Base-by-base conservation (phyloP, 176 grass and related monocot species). In the Oryza australiensis region DNA sequence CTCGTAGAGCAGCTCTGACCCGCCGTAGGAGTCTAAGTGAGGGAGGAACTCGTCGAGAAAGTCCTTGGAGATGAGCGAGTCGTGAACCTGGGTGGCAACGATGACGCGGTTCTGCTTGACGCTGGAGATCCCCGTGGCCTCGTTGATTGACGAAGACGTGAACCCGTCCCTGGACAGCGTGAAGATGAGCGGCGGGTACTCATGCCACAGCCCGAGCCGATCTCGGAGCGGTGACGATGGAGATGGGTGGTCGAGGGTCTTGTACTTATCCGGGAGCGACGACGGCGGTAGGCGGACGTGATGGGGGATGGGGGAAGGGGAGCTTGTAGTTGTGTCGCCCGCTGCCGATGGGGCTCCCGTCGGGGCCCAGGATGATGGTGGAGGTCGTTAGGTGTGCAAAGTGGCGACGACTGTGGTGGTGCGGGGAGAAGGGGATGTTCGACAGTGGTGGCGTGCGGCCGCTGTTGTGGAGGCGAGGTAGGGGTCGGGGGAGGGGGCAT, bases 61-160 rank as follows among this genome's bases (percentile, higher is more conserved):
- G 27, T 1, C 7, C 15, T 35, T n/a, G n/a, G n/a, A n/a, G n/a
- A n/a, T n/a, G n/a, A n/a, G n/a, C n/a, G n/a, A n/a, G n/a, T n/a
- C n/a, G 29, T 82, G 88, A 63, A 98, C 92, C 82, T 98, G 90
- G 27, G 70, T 12, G 13, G 78, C 95, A 9, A 98, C 88, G 18
- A 93, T 41, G 28, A 94, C 72, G 84, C 82, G 8, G 82, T 98
- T 98, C 76, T 98, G 92, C 75, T 98, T 90, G 59, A 93, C 90
- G 77, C 90, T 84, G 10, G 88, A 43, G 74, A 98, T 91, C 55
- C 90, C 88, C 0, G 90, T 98, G 57, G 72, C 70, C 43, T 98
- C 95, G 87, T 98, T 86, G 78, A 98, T 93, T 64, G 95, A 94
- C 41, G 92, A 34, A 2, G 95, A 86, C 1, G 84, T 89, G 88